phyloP scores from a whole-genome alignment of 108 stramenopile genomes.

The Schizochytrium sp. region DNA sequence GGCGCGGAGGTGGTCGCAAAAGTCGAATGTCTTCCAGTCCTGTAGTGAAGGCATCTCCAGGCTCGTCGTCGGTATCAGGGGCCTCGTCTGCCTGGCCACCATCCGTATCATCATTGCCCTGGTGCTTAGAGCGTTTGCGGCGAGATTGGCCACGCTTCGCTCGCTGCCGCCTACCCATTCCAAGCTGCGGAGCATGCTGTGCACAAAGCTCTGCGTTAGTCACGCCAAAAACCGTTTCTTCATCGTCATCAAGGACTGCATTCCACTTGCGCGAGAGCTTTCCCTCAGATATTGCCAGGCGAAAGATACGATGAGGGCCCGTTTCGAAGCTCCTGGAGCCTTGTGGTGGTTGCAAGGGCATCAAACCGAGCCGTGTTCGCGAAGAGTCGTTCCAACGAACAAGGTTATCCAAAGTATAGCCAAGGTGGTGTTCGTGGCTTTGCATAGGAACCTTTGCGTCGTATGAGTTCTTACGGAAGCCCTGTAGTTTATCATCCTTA shows the following conservation, averaged over 20 bases:
- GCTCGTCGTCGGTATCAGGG: not conserved
- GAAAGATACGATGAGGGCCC: constrained; percentile 8
- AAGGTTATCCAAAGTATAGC: not conserved
- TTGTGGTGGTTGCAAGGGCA: constrained; percentile 16
- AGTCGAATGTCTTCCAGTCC: not conserved
- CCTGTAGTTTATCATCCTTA: not conserved
- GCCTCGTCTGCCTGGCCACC: not conserved
- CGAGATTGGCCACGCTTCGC: constrained; percentile 7
- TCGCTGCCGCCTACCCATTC: not conserved
- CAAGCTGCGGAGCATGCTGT: constrained; percentile 5
- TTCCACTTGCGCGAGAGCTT: constrained; percentile 30
- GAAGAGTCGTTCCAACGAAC: constrained; percentile 51
- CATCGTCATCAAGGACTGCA: not conserved
- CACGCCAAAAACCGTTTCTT: constrained; percentile 35
- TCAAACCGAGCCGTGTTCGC: constrained; percentile 13
- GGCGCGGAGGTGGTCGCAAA: constrained; percentile 14
- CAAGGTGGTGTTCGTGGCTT: not conserved
- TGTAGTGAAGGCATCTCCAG: not conserved
- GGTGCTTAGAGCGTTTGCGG: not conserved
- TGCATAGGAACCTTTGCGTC: not conserved
- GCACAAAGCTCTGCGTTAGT: not conserved
- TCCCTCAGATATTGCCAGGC: not conserved
- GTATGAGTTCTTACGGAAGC: not conserved
- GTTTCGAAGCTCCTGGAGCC: constrained; percentile 7
- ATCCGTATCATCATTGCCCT: not conserved